A percentile compares a stretch with the other conserved stretches of the same genome.
phyloP scores from a whole-genome alignment of 495 filamentous ascomycete species.

The Evansstolkia leycettana region DNA sequence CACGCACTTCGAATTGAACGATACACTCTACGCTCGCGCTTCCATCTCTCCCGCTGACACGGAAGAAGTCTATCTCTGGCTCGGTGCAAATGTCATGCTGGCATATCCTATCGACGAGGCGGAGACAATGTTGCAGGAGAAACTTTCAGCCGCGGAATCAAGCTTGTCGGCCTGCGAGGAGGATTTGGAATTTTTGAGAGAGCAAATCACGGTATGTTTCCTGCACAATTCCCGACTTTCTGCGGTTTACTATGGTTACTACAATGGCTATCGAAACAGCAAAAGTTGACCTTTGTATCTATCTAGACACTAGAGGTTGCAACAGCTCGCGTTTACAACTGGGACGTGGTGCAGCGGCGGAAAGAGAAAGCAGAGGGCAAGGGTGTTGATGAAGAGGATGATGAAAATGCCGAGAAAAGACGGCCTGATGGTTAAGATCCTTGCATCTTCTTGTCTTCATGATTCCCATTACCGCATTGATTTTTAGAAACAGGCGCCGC shows the following conservation, averaged over 20 bases:
- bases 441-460: too few relatives aligned
- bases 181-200: constrained; percentile 88
- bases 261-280: neutral
- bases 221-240: constrained; percentile 1
- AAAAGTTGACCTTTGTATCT: neutral
- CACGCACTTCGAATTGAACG: constrained; percentile 91
- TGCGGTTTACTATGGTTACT: neutral
- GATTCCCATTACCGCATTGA: too few relatives aligned
- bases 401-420: constrained; percentile 3
- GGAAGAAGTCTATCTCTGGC: constrained; percentile 93
- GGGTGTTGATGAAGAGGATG: constrained; percentile 24
- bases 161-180: constrained; percentile 82
- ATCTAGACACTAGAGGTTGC: constrained; percentile 94
- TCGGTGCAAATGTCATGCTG: constrained; percentile 97
- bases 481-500: too few relatives aligned
- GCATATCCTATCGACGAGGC: constrained; percentile 86
- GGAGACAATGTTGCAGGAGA: constrained; percentile 62
- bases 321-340: constrained; percentile 94
- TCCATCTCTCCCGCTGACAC: constrained; percentile 66
- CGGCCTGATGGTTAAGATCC: too few relatives aligned
- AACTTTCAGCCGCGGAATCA: constrained; percentile 64
- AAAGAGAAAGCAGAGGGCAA: constrained; percentile 71
- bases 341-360: constrained; percentile 87
- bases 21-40: constrained; percentile 88
- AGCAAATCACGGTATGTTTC: constrained; percentile 79